These are phyloP conservation scores for Pyrenochaeta sp. DNA, from an alignment of 2,329 filamentous ascomycete species.

Conservation along the genomic window DNA sequence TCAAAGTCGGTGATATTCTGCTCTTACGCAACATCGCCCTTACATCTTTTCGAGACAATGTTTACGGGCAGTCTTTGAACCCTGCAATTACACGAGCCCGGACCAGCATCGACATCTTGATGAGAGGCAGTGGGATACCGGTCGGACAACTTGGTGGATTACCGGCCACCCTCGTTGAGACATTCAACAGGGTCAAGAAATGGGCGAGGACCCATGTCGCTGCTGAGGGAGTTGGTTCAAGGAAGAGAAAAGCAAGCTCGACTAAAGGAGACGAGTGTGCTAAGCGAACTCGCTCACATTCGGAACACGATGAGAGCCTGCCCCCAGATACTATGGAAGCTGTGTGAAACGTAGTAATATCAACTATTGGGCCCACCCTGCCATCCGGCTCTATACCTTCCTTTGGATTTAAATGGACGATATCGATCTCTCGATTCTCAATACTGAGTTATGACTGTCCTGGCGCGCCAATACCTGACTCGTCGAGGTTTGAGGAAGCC, in stretches of 20 bases:
- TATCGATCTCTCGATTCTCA: too few relatives aligned
- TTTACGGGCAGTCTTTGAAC: conserved; percentile 85
- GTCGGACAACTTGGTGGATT: conserved; percentile 55
- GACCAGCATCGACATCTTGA: conserved; percentile 72
- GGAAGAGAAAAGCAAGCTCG: conserved; percentile 30
- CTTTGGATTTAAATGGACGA: too few relatives aligned
- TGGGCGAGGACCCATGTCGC: conserved; percentile 80
- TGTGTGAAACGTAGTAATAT: conserved; percentile 8
- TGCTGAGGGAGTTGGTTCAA: conserved; percentile 16
- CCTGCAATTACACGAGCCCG: conserved; percentile 72
- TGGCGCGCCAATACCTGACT: too few relatives aligned
- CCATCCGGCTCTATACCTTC: too few relatives aligned
- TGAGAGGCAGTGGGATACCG: conserved; percentile 60
- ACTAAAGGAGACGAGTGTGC: conserved; percentile 4
- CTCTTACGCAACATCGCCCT: conserved; percentile 82
- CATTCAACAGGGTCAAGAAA: conserved; percentile 72
- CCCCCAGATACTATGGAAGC: conserved; percentile 46
- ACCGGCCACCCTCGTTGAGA: conserved; percentile 64
- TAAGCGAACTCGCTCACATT: conserved; percentile 21
- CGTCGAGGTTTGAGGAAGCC: too few relatives aligned
- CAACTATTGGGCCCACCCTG: neutral
- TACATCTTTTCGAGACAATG: conserved; percentile 75
- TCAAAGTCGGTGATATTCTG: conserved; percentile 79
- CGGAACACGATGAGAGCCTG: conserved; percentile 27
- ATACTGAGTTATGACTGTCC: too few relatives aligned